These are phyloP conservation scores for Mucor plumbeus DNA, from an alignment of 371 early-diverging fungal species.

Conservation along the genomic window DNA sequence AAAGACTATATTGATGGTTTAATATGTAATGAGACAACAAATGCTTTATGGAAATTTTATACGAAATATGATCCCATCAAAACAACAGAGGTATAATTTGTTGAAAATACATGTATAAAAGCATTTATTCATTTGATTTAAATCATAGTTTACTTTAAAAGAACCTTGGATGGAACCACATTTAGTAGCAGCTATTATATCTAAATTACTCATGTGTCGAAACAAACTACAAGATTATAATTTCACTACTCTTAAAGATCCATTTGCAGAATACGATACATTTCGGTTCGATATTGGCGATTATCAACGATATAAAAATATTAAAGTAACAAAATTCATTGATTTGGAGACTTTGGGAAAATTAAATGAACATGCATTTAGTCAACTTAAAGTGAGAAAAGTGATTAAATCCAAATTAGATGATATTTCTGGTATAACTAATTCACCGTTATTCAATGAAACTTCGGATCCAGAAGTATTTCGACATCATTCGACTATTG, in stretches of 20 bases:
- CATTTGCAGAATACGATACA: slow-evolving; percentile 61
- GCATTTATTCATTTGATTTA: too few relatives aligned
- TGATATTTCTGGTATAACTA: slow-evolving; percentile 60
- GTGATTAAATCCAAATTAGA: slow-evolving; percentile 69
- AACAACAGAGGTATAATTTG: slow-evolving; percentile 48
- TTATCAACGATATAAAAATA: slow-evolving; percentile 55
- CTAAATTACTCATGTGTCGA: slow-evolving; percentile 57
- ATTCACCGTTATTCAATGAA: slow-evolving; percentile 54
- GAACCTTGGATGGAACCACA: slow-evolving; percentile 68
- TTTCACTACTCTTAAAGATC: slow-evolving; percentile 71
- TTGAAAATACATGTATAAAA: too few relatives aligned
- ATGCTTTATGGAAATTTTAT: slow-evolving; percentile 59
- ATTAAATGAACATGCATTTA: slow-evolving; percentile 42
- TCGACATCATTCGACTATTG: slow-evolving; percentile 62
- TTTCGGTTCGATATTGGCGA: slow-evolving; percentile 59
- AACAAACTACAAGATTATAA: slow-evolving; percentile 65
- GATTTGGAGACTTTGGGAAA: slow-evolving; percentile 50
- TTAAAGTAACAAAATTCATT: slow-evolving; percentile 35
- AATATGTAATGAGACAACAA: slow-evolving; percentile 62
- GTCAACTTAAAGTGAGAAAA: slow-evolving; percentile 58
- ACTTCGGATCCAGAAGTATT: slow-evolving; percentile 66
- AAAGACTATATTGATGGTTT: slow-evolving; percentile 63
- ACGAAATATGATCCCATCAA: slow-evolving; percentile 53
- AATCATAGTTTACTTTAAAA: slow-evolving; percentile 27
- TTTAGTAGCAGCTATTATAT: slow-evolving; percentile 62